A percentile compares a stretch with the other conserved stretches of the same genome.
phyloP scores from a whole-genome alignment of 306 rosid genomes.

The Acacia melanoxylon region DNA sequence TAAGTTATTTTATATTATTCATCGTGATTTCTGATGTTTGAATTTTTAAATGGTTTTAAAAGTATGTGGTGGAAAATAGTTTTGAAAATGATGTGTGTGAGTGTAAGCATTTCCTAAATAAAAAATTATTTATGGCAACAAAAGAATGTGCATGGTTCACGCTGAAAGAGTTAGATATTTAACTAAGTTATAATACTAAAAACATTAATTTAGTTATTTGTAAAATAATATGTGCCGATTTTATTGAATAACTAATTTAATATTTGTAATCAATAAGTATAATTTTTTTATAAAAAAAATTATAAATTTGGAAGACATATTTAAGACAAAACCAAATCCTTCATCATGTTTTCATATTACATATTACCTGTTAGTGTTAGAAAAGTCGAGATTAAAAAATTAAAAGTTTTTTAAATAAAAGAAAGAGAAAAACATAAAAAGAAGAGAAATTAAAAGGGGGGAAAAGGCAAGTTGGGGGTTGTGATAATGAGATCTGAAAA shows the following conservation, averaged over 20 bases:
- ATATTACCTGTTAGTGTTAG: no score
- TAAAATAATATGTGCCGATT: no score
- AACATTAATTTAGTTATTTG: no score
- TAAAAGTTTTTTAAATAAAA: not conserved
- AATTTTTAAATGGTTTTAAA: not conserved
- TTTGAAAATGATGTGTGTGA: not conserved
- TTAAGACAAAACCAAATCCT: no score
- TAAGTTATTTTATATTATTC: no score
- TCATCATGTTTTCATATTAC: no score
- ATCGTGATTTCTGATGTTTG: not conserved
- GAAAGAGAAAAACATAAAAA: not conserved
- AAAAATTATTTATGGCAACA: not conserved
- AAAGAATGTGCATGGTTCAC: not conserved
- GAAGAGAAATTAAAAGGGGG: not conserved
- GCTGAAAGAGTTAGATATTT: not conserved
- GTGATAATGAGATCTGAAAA: slow-evolving; percentile 7
- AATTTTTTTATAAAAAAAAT: no score
- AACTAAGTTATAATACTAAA: no score
- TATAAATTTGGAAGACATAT: no score
- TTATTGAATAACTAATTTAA: no score
- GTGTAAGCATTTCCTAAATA: not conserved
- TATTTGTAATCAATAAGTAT: no score
- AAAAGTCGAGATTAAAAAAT: no score
- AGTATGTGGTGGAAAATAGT: not conserved
- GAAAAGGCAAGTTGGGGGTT: not conserved